Base-by-base conservation (phyloP, 2,329 filamentous ascomycete species). In the Chrysosphaeria jannelii region DNA sequence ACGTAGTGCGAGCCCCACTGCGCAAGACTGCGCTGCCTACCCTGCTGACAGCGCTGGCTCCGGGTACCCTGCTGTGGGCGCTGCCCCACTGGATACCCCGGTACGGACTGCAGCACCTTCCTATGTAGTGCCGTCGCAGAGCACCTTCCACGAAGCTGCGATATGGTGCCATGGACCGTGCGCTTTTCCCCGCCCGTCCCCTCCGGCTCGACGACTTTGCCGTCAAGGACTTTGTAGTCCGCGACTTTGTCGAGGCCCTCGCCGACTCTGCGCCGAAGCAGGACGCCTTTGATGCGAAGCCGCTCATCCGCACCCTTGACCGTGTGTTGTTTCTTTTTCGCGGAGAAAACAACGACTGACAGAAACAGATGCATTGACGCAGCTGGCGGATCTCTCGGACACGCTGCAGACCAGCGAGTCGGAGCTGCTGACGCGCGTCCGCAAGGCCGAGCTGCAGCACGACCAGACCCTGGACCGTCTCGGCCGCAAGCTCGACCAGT, bases 171-270 rank as follows among this genome's bases (percentile, higher is more conserved):
- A 52, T 51, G 29, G 54, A 60, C 34, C 57, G 65, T 46, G 54
- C 64, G 33, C 55, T 79, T 39, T 81, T 74, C 40, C 68, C 70
- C 27, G 64, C 63, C 42, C 72, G 68, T 19, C 74, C 75, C 29
- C 91, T 91, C 48, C 75, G 65, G 7, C 55, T 93, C 29, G 75
- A 90, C 21, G 78, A 79, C 47, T 76, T 79, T 45, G 74, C 74
- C 27, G 72, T 56, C 41, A 72, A 72, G 36, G 85, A 93, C 47
- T 97, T 93, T 39, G 91, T 93, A 31, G 81, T 93, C 33, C 78
- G 89, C 38, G 85, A 97, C 48, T 97, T 97, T 41, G 68, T 97
- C 35, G 88, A 97, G 42, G 63, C 68, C 24, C 64, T 97, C 27
- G 85, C 81, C 23, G 79, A 93, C 31, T 71, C 56, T 34, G 72